Evolutionary conservation across 176 grass and related monocot genomes (phyloP), one percentile per base, ranked within the genome.

Genomic region (Paspalum vaginatum): DNA sequence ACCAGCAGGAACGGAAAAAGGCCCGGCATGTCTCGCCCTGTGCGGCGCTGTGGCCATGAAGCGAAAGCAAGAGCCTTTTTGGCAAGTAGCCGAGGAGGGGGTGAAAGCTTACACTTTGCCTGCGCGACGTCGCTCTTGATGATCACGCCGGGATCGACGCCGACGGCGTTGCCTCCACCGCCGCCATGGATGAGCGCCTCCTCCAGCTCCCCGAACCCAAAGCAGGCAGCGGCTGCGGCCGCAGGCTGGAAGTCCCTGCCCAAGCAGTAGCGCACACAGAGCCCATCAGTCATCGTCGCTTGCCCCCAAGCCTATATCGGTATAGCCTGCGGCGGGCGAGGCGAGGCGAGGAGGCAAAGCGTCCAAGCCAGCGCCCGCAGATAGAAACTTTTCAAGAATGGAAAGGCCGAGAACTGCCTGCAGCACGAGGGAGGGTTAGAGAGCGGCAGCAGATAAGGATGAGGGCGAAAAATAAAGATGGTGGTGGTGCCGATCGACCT

Each of bases 111-210:
- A 85, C 90, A 67, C 86, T 89, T 94, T 64, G 69, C 54, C 43
- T 90, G 88, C 75, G 14, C 44, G 67, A 58, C 81, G 69, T 82
- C 81, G 77, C 56, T 61, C 57, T 65, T 84, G 78, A 65, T 89
- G 72, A 77, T 89, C 80, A 93, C 77, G 80, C 85, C 72, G 25
- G 45, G 60, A 52, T 65, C 68, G 59, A 57, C 80, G 52, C 57
- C 41, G 37, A 13, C 68, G 70, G 67, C 48, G 77, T 16, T 59
- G 11, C 32, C 32, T 1, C 32, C 32, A 56, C 77, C 72, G 40
- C 77, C 86, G 65, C 93, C 90, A 85, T 92, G 90, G 80, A 96
- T 90, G 80, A 92, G 85, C 42, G 93, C 93, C 89, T 96, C 93
- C 88, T 96, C 93, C 87, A 92, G 43, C 85, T 90, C 93, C 27